Percentiles rank a stretch among this genome's conserved stretches.
These are phyloP conservation scores for Starmerella sirachaensis DNA, from an alignment of 805 yeast species.

Conservation along the genomic window DNA sequence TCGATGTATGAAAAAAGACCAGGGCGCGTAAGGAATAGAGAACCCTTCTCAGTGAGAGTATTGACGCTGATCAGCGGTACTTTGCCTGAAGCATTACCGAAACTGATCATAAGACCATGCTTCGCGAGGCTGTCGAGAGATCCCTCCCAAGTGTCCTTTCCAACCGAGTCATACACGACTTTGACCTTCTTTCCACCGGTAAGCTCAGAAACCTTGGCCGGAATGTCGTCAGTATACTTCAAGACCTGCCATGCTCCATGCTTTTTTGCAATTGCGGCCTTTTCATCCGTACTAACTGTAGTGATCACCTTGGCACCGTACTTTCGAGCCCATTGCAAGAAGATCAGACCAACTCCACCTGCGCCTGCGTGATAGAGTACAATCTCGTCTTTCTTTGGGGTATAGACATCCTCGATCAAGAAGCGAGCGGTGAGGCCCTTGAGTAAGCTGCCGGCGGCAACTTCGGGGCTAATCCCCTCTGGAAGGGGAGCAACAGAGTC, in stretches of 20 bases:
- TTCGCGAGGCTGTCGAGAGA: constrained; percentile 46
- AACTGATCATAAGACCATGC: constrained; percentile 64
- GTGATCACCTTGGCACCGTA: constrained; percentile 78
- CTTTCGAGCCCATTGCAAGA: constrained; percentile 49
- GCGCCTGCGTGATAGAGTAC: constrained; percentile 86
- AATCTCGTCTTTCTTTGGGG: constrained; percentile 51
- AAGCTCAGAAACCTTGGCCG: constrained; percentile 25
- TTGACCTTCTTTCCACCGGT: constrained; percentile 27
- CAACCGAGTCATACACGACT: constrained; percentile 30
- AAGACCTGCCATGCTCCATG: constrained; percentile 70
- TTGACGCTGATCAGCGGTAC: constrained; percentile 54
- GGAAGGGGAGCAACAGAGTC: constrained; percentile 38
- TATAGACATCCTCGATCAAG: constrained; percentile 50
- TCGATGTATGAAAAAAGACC: constrained; percentile 41
- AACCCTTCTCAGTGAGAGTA: constrained; percentile 46
- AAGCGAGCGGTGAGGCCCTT: constrained; percentile 71
- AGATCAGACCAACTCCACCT: constrained; percentile 77
- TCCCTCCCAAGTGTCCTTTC: constrained; percentile 58
- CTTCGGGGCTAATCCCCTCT: constrained; percentile 36
- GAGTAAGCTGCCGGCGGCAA: constrained; percentile 48
- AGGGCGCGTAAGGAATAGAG: constrained; percentile 54
- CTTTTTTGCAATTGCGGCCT: constrained; percentile 49
- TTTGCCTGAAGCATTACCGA: constrained; percentile 78
- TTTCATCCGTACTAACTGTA: constrained; percentile 65
- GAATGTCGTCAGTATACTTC: constrained; percentile 28